Percentiles rank a stretch among this genome's conserved stretches.
These are phyloP conservation scores for Apiotrichum laibachii DNA, from an alignment of 1,284 basidiomycete species.

Conservation along the genomic window DNA sequence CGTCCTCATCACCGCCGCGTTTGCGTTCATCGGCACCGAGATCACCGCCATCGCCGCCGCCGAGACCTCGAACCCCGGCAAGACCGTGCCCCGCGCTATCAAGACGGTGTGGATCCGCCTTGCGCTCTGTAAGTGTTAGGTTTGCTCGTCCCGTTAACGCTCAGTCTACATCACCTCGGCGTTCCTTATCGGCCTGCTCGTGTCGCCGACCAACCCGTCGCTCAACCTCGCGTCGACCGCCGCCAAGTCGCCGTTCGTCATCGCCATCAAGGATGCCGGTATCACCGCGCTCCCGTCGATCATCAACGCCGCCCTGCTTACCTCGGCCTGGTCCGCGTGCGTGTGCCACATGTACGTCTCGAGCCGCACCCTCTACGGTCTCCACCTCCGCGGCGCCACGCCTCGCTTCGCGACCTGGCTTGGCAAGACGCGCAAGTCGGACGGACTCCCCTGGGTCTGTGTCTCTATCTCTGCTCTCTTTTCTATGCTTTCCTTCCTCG, in stretches of 20 bases:
- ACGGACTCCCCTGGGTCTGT: conserved; percentile 36
- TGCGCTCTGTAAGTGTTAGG: conserved; percentile 7
- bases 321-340: conserved; percentile 57
- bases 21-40: conserved; percentile 35
- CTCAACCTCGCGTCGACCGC: conserved; percentile 62
- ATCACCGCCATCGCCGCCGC: conserved; percentile 52
- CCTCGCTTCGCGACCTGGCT: conserved; percentile 52
- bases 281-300: conserved; percentile 69
- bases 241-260: conserved; percentile 75
- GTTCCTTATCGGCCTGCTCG: conserved; percentile 70
- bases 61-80: conserved; percentile 60
- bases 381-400: conserved; percentile 63
- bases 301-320: conserved; percentile 63
- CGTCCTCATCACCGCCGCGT: conserved; percentile 15
- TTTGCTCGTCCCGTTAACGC: conserved; percentile 29
- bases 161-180: conserved; percentile 62
- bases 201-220: conserved; percentile 62
- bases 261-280: conserved; percentile 63
- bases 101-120: conserved; percentile 69
- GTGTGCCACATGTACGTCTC: conserved; percentile 59
- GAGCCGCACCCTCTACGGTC: conserved; percentile 57
- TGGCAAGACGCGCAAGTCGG: conserved; percentile 32
- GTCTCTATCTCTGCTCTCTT: conserved; percentile 29
- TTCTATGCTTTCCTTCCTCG: conserved; percentile 32
- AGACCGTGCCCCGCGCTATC: conserved; percentile 73